These are phyloP conservation scores for Corylus heterophylla DNA, from an alignment of 306 rosid species.

Conservation along the genomic window DNA sequence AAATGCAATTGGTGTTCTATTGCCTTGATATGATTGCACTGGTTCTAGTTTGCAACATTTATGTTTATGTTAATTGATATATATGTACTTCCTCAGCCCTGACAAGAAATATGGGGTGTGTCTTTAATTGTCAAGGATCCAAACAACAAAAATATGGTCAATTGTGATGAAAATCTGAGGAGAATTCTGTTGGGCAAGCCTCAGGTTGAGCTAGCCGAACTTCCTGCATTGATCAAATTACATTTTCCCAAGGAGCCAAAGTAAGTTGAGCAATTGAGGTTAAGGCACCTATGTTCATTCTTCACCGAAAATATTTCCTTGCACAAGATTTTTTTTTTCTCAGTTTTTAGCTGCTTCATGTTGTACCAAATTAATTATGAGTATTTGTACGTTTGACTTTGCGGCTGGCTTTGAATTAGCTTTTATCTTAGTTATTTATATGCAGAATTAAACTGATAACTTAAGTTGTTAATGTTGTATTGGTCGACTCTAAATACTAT, in stretches of 20 bases:
- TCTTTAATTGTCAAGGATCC: slow-evolving; percentile 58
- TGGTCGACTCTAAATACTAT: neutral
- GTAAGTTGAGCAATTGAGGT: slow-evolving; percentile 33
- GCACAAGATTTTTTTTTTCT: slow-evolving; percentile 20
- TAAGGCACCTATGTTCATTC: slow-evolving; percentile 9
- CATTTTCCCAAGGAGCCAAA: slow-evolving; percentile 83
- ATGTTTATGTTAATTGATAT: slow-evolving; percentile 5
- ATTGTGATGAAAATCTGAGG: slow-evolving; percentile 76
- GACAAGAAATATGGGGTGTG: slow-evolving; percentile 26
- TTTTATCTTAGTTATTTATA: neutral
- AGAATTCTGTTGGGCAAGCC: slow-evolving; percentile 73
- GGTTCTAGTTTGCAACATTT: neutral
- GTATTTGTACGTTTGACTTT: neutral
- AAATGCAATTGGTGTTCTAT: neutral
- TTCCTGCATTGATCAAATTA: slow-evolving; percentile 79
- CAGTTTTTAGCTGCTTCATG: slow-evolving; percentile 32
- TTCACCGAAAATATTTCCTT: neutral
- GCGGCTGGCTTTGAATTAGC: neutral
- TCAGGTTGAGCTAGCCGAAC: slow-evolving; percentile 77
- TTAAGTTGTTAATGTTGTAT: neutral
- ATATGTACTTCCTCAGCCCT: slow-evolving; percentile 1
- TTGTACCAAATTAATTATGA: slow-evolving; percentile 9
- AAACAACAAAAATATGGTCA: slow-evolving; percentile 78
- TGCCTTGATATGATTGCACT: neutral
- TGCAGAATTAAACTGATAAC: neutral